Evolutionary conservation across 2,329 filamentous ascomycete genomes (phyloP).

Genomic region (Aspergillus bombycis): DNA sequence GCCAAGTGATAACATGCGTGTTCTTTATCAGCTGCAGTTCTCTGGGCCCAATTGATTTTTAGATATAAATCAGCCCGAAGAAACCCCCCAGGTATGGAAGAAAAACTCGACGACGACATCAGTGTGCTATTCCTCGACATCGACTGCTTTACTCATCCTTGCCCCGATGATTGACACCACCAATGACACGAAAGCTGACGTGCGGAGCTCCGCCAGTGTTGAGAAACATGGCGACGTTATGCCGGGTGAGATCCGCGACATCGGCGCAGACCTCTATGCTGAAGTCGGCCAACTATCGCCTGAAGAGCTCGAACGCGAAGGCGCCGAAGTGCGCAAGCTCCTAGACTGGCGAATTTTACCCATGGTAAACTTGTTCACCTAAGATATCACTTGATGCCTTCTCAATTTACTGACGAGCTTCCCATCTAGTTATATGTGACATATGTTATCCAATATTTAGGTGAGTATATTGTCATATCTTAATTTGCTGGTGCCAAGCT

Average conservation of each 20-base stretch:
- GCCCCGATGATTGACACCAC: slow-evolving; percentile 15
- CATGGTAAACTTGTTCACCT: slow-evolving; percentile 35
- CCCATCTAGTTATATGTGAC: slow-evolving; percentile 34
- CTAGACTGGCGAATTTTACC: slow-evolving; percentile 53
- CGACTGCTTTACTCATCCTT: background rate
- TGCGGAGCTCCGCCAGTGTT: slow-evolving; percentile 10
- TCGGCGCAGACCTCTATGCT: slow-evolving; percentile 50
- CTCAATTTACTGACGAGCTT: slow-evolving; percentile 23
- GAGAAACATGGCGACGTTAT: slow-evolving; percentile 25
- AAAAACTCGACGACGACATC: background rate
- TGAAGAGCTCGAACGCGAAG: slow-evolving; percentile 49
- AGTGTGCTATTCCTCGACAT: background rate
- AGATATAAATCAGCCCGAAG: slow-evolving; percentile 1
- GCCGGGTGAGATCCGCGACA: slow-evolving; percentile 38
- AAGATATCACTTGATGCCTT: background rate
- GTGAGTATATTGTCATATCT: slow-evolving; percentile 14
- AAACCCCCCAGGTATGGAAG: background rate
- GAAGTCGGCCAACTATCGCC: slow-evolving; percentile 48
- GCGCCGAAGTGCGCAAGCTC: slow-evolving; percentile 46
- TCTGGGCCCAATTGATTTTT: background rate
- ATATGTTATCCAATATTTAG: slow-evolving; percentile 53
- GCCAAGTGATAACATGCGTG: slow-evolving; percentile 13
- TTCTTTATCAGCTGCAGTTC: slow-evolving; percentile 3
- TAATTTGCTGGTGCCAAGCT: background rate
- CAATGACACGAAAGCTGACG: slow-evolving; percentile 24